Conservation (phyloP, 139 green algal species). For the Diplosphaera chodatii region DNA sequence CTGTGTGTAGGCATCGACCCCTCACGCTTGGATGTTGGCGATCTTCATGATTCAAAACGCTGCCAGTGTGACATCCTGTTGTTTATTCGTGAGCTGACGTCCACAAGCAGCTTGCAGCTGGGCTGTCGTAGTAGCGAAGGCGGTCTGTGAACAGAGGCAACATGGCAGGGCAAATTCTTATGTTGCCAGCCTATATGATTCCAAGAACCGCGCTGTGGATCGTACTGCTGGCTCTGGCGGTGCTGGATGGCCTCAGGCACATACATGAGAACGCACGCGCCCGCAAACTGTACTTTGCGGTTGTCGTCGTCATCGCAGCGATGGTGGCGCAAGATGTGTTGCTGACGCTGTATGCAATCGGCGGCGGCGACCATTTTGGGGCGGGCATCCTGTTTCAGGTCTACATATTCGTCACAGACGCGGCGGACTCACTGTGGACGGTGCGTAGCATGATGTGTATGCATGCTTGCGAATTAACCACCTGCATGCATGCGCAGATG, state of each 20-base stretch:
- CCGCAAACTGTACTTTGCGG: slow-evolving; percentile 36
- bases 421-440: slow-evolving; percentile 37
- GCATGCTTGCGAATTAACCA: no score
- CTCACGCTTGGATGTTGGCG: no score
- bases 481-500: neutral
- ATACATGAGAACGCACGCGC: slow-evolving; percentile 17
- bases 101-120: no score
- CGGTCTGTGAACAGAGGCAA: no score
- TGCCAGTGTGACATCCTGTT: no score
- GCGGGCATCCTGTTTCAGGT: slow-evolving; percentile 4
- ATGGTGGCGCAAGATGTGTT: slow-evolving; percentile 16
- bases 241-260: slow-evolving; percentile 29
- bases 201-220: slow-evolving; percentile 26
- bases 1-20: no score
- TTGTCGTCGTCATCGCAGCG: slow-evolving; percentile 18
- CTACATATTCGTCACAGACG: slow-evolving; percentile 47
- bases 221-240: slow-evolving; percentile 19
- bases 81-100: no score
- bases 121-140: no score
- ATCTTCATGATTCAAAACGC: no score
- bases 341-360: slow-evolving; percentile 8
- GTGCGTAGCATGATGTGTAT: slow-evolving; percentile 3
- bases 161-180: slow-evolving; percentile 17
- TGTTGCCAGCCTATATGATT: slow-evolving; percentile 22
- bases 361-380: neutral